Percentiles rank a stretch among this genome's conserved stretches.
These are phyloP conservation scores for Xerocomus cyaneibrunnescens DNA, from an alignment of 1,284 basidiomycete genomes.

Conservation along the genomic window DNA sequence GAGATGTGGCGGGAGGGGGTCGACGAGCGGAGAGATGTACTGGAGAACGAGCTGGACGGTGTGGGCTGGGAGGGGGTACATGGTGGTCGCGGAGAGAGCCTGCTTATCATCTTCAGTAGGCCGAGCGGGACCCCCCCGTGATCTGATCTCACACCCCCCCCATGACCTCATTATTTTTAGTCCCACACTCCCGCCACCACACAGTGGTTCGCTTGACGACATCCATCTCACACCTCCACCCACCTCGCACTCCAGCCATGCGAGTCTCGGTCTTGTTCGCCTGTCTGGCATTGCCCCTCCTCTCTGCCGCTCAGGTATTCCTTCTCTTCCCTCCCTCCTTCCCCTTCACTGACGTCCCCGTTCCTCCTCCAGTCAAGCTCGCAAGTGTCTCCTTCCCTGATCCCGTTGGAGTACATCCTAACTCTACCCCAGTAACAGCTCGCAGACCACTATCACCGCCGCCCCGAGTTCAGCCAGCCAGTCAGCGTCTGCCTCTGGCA, in stretches of 20 bases:
- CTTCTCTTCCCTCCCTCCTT: background rate
- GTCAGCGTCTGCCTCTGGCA: slow-evolving; percentile 29
- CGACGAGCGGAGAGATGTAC: slow-evolving; percentile 54
- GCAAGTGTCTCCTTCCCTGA: slow-evolving; percentile 24
- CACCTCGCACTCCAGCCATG: slow-evolving; percentile 17
- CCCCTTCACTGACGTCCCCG: slow-evolving; percentile 2
- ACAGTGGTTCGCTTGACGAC: no score
- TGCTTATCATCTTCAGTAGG: no score
- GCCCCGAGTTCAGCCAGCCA: slow-evolving; percentile 35
- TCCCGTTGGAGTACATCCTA: slow-evolving; percentile 34
- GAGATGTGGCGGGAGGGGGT: slow-evolving; percentile 57
- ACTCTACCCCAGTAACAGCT: slow-evolving; percentile 41
- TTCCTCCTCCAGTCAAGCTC: slow-evolving; percentile 19
- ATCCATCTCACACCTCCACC: slow-evolving; percentile 11
- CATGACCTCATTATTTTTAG: no score
- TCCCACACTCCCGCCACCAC: slow-evolving; percentile 11
- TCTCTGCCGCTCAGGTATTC: slow-evolving; percentile 31
- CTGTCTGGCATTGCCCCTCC: slow-evolving; percentile 24
- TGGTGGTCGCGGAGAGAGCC: background rate
- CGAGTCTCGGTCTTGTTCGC: slow-evolving; percentile 22
- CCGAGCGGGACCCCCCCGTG: no score
- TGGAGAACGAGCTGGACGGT: slow-evolving; percentile 51
- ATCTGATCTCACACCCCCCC: slow-evolving; percentile 8
- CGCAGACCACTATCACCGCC: slow-evolving; percentile 44
- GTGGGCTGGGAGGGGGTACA: slow-evolving; percentile 16